These are phyloP conservation scores for Leccinum aurantiacum DNA, from an alignment of 768 basidiomycete species.

Conservation along the genomic window DNA sequence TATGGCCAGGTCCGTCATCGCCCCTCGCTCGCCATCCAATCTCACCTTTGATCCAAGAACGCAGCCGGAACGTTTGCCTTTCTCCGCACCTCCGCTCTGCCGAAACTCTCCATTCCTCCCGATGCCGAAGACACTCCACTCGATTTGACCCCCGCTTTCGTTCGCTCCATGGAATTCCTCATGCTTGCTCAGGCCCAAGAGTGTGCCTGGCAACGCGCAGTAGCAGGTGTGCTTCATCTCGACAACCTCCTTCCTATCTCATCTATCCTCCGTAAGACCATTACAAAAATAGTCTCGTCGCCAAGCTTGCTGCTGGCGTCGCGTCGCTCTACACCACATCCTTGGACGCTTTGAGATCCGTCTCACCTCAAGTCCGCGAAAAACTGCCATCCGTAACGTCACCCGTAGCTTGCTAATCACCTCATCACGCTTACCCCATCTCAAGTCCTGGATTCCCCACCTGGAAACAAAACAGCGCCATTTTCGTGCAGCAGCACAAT, in stretches of 20 bases:
- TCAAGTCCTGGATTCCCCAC: constrained; percentile 72
- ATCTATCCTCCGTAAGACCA: constrained; percentile 41
- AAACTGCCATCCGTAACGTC: constrained; percentile 54
- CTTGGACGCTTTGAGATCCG: constrained; percentile 42
- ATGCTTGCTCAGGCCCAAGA: constrained; percentile 96
- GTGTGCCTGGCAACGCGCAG: constrained; percentile 93
- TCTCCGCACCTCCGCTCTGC: constrained; percentile 52
- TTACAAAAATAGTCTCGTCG: constrained; percentile 79
- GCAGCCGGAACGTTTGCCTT: constrained; percentile 75
- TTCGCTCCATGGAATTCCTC: constrained; percentile 66
- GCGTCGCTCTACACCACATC: constrained; percentile 65
- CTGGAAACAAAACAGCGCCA: constrained; percentile 81
- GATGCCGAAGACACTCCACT: constrained; percentile 54
- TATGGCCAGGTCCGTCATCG: constrained; percentile 60
- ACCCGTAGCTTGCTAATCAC: background rate
- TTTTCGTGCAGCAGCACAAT: constrained; percentile 88
- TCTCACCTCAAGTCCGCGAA: constrained; percentile 44
- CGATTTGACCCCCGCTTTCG: constrained; percentile 66
- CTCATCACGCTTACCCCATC: constrained; percentile 12
- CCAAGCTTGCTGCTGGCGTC: constrained; percentile 78
- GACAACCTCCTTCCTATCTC: background rate
- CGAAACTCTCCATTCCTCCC: constrained; percentile 47
- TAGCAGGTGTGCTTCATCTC: constrained; percentile 53
- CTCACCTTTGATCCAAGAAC: constrained; percentile 40
- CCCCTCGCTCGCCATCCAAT: constrained; percentile 23